Evolutionary conservation across 139 green algal species (phyloP).

Genomic region (Micractinium sp.): DNA sequence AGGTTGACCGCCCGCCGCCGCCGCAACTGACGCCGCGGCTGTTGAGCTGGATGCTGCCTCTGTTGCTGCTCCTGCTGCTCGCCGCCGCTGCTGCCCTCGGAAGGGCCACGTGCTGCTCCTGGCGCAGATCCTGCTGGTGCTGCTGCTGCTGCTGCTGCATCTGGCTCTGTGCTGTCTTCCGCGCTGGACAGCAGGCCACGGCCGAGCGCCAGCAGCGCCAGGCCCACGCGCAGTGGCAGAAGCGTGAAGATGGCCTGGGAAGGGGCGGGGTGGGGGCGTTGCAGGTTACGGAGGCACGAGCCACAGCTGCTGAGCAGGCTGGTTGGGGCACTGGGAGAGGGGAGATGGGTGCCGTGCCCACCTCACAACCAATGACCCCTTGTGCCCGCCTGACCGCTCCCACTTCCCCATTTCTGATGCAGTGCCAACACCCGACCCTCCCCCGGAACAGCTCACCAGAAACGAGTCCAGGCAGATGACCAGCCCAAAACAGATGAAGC

Average conservation of each 20-base stretch:
- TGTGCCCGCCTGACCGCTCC: too few species aligned
- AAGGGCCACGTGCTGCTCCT: background rate
- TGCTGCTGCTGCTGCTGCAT: background rate
- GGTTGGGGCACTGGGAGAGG: too few species aligned
- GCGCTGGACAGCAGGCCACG: background rate
- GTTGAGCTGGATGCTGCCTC: background rate
- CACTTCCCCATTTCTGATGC: too few species aligned
- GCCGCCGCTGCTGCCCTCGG: background rate
- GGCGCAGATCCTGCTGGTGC: background rate
- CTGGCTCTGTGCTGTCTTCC: background rate
- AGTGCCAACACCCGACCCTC: too few species aligned
- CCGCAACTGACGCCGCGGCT: background rate
- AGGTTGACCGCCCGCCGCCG: constrained; percentile 17
- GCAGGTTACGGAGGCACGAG: too few species aligned
- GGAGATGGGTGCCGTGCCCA: too few species aligned
- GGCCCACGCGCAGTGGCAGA: constrained; percentile 68
- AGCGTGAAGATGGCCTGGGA: constrained; percentile 79
- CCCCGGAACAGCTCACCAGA: constrained; percentile 50
- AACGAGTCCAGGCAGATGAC: constrained; percentile 82
- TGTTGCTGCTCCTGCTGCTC: background rate
- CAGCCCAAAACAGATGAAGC: constrained; percentile 79
- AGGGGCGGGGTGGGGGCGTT: background rate
- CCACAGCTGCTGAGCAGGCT: too few species aligned
- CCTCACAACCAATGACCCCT: too few species aligned
- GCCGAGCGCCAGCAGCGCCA: constrained; percentile 32